A percentile compares a stretch with the other conserved stretches of the same genome.
phyloP scores from a whole-genome alignment of 768 basidiomycete genomes.

The Suillus hirtellus region DNA sequence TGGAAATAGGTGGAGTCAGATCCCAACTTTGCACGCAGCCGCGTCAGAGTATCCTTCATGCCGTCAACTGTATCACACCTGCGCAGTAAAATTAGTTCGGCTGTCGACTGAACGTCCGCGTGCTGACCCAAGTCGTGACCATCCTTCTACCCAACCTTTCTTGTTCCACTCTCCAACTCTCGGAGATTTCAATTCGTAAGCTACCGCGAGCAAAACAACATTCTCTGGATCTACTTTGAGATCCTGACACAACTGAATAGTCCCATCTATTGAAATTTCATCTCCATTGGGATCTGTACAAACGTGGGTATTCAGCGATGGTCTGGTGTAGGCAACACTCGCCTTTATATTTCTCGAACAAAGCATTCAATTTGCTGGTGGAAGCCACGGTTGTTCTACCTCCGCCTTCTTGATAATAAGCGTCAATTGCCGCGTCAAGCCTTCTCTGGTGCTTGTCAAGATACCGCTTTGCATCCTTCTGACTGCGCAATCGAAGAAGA shows the following conservation, averaged over 20 bases:
- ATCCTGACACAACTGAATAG: constrained; percentile 74
- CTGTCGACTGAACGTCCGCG: constrained; percentile 8
- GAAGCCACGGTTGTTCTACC: constrained; percentile 36
- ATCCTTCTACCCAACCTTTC: constrained; percentile 78
- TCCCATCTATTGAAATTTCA: constrained; percentile 76
- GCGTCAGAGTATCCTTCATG: constrained; percentile 59
- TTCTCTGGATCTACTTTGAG: constrained; percentile 74
- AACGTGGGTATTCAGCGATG: constrained; percentile 5
- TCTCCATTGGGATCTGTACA: constrained; percentile 57
- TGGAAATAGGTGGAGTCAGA: constrained; percentile 69
- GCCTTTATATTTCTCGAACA: constrained; percentile 78
- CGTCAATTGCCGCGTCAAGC: constrained; percentile 72
- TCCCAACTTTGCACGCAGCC: constrained; percentile 59
- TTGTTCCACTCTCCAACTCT: constrained; percentile 69
- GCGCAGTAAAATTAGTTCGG: not conserved
- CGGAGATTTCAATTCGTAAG: constrained; percentile 79
- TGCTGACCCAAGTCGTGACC: constrained; percentile 70
- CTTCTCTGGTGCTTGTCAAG: constrained; percentile 64
- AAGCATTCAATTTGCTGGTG: constrained; percentile 50
- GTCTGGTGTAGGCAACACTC: constrained; percentile 5
- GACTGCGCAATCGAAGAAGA: constrained; percentile 22
- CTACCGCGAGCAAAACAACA: constrained; percentile 78
- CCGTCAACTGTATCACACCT: constrained; percentile 66
- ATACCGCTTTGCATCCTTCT: constrained; percentile 63
- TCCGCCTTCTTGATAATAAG: constrained; percentile 57